Evolutionary conservation across 2,329 filamentous ascomycete genomes (phyloP).

Genomic region (Alternaria infectoria): DNA sequence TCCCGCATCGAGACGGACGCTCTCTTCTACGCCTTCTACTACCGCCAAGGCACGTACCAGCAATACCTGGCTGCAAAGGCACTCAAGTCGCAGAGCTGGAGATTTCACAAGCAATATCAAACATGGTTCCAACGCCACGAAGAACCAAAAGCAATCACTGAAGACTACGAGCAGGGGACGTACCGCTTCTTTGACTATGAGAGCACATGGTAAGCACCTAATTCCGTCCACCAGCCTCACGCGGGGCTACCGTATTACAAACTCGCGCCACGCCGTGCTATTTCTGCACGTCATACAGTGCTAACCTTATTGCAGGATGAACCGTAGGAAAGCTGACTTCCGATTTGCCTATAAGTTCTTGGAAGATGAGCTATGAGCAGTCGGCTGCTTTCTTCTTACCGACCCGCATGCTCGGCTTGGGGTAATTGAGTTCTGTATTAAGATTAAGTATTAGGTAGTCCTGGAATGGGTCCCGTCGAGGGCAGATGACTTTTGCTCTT

Average conservation of each 20-base stretch:
- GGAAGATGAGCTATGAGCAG: conserved; percentile 79
- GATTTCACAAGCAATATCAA: conserved; percentile 98
- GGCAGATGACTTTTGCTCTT: conserved; percentile 31
- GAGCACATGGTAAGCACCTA: conserved; percentile 79
- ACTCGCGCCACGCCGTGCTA: conserved; percentile 6
- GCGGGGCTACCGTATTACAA: conserved; percentile 2
- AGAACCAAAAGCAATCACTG: conserved; percentile 97
- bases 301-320: conserved; percentile 76
- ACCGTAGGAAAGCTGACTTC: conserved; percentile 95
- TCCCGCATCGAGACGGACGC: conserved; percentile 91
- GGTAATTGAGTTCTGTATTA: conserved; percentile 36
- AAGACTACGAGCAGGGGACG: conserved; percentile 98
- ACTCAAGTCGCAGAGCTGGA: conserved; percentile 98
- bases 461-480: conserved; percentile 28
- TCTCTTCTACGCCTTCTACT: conserved; percentile 98
- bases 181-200: conserved; percentile 99
- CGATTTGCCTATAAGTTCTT: conserved; percentile 98
- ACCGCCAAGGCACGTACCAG: conserved; percentile 94
- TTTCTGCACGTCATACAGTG: conserved; percentile 15
- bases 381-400: neutral
- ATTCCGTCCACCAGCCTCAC: conserved; percentile 6
- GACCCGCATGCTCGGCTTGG: conserved; percentile 9
- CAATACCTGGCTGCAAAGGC: conserved; percentile 95
- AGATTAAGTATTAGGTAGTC: conserved; percentile 46
- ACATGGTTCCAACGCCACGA: conserved; percentile 99